phyloP scores from a whole-genome alignment of 306 rosid genomes.

The Ochetophila trinervis region DNA sequence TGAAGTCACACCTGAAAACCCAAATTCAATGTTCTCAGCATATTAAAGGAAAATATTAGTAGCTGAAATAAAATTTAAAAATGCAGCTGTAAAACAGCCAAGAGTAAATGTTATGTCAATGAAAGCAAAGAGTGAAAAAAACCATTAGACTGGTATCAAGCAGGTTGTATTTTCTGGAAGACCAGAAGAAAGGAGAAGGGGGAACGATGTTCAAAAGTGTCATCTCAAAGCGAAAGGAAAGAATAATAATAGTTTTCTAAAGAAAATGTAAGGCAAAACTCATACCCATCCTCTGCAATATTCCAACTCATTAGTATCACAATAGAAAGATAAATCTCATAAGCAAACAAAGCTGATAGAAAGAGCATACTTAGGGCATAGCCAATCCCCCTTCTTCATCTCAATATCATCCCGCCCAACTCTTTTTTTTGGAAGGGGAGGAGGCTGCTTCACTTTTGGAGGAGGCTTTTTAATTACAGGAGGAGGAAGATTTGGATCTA shows the following conservation, averaged over 20 bases:
- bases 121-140: neutral
- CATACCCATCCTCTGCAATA: constrained; percentile 18
- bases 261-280: constrained; percentile 2
- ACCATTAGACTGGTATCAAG: neutral
- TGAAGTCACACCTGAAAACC: constrained; percentile 84
- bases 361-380: constrained; percentile 85
- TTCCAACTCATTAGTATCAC: neutral
- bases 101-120: neutral
- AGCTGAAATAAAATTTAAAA: neutral
- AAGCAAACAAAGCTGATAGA: constrained; percentile 15
- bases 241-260: neutral
- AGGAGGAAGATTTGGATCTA: constrained; percentile 89
- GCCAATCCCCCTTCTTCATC: constrained; percentile 99
- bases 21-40: constrained; percentile 26
- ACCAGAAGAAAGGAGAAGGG: neutral
- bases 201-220: neutral
- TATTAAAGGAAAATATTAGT: neutral
- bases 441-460: constrained; percentile 92
- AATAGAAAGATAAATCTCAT: neutral
- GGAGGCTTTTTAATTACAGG: constrained; percentile 75
- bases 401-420: constrained; percentile 94
- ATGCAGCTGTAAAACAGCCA: neutral
- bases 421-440: constrained; percentile 85
- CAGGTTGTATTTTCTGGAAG: neutral
- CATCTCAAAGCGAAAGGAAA: neutral